A percentile compares a stretch with the other conserved stretches of the same genome.
Conservation (phyloP, 495 filamentous ascomycete species). For the Penicillium salamii region DNA sequence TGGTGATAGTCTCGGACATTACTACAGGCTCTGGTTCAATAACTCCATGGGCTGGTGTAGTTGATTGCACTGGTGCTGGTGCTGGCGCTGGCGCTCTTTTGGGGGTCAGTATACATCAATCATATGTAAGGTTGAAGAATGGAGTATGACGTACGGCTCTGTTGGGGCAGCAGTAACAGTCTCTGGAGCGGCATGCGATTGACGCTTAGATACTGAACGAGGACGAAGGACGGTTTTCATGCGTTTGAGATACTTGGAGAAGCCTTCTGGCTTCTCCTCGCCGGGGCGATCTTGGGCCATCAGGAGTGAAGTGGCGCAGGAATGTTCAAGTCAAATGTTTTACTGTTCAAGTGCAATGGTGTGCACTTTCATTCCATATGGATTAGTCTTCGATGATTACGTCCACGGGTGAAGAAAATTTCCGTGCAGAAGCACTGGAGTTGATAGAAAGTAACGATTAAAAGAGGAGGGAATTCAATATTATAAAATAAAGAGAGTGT, state of each 20-base stretch:
- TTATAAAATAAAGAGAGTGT: background rate
- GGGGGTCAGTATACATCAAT: conserved; percentile 8
- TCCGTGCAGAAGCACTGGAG: background rate
- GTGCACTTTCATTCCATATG: conserved; percentile 15
- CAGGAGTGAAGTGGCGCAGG: conserved; percentile 10
- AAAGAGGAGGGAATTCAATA: background rate
- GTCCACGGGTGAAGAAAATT: background rate
- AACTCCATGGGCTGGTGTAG: conserved; percentile 7
- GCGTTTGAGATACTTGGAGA: conserved; percentile 60
- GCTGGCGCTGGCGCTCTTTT: background rate
- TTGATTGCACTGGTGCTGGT: conserved; percentile 8
- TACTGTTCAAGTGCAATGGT: conserved; percentile 7
- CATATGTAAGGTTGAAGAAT: conserved; percentile 1
- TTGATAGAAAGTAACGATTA: background rate
- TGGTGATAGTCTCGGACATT: conserved; percentile 32
- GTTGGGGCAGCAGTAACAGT: conserved; percentile 16
- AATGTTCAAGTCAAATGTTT: conserved; percentile 17
- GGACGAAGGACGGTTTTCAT: conserved; percentile 63
- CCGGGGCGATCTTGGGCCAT: conserved; percentile 31
- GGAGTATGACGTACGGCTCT: conserved; percentile 25
- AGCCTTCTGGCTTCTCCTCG: conserved; percentile 56
- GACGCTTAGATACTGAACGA: conserved; percentile 42
- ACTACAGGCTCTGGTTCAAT: conserved; percentile 25
- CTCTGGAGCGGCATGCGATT: conserved; percentile 22
- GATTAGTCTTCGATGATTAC: background rate